phyloP scores from a whole-genome alignment of 2,329 filamentous ascomycete species.

The Venturia nashicola region DNA sequence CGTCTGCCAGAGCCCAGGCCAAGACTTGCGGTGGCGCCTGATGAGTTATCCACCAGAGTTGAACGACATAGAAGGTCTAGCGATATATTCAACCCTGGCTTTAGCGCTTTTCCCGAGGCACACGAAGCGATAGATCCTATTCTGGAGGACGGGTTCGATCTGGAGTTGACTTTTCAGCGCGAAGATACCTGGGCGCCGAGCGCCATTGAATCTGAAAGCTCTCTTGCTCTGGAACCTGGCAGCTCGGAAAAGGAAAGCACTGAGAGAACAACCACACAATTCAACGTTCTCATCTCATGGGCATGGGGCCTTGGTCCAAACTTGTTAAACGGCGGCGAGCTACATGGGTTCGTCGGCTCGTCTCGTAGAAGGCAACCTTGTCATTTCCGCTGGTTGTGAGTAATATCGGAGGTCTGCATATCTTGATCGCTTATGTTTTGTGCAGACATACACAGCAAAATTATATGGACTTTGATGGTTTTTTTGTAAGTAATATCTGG shows the following conservation, averaged over 20 bases:
- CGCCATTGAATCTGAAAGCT: background rate
- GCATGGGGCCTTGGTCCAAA: background rate
- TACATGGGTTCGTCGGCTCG: background rate
- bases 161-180: background rate
- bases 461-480: background rate
- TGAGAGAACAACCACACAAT: background rate
- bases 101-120: background rate
- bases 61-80: background rate
- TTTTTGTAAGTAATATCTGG: background rate
- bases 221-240: background rate
- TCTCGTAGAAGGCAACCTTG: background rate
- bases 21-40: background rate
- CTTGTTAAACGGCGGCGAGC: background rate
- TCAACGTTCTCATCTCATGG: background rate
- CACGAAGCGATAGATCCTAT: background rate
- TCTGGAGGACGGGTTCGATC: background rate
- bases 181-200: background rate
- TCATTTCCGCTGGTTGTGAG: background rate
- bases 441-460: background rate
- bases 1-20: background rate
- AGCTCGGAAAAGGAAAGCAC: background rate
- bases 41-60: background rate
- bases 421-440: background rate
- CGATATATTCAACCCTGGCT: background rate
- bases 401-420: background rate